Evolutionary conservation across 1,139 yeast species (phyloP), one percentile per base, ranked within the genome.

Genomic region (Suhomyces wounanorum): DNA sequence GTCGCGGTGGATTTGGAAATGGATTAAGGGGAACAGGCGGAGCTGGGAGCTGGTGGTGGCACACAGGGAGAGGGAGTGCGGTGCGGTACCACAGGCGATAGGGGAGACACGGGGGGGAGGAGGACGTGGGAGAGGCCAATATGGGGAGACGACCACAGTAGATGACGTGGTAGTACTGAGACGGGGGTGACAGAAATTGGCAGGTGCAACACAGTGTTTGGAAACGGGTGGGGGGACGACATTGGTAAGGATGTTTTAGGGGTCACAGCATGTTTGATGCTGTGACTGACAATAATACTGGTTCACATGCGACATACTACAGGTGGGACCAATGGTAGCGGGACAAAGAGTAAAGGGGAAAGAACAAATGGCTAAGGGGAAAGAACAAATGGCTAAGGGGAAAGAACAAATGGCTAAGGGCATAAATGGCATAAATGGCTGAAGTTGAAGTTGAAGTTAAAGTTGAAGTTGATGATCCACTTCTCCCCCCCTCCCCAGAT

Each of bases 11-110:
- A 37, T 33, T 14, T 10, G 18, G 14, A 14, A 17, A 33, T 14
- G 3, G 37, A 33, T 33, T 33, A 33, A 33, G 37, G 37, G 37
- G 37, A 38, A 38, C 30, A 38, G 41, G 28, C 28, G 40, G 40
- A 38, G 40, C 37, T 33, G 37, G 40, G 40, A 38, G 40, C 37
- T 33, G 37, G 37, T 10, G 14, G 18, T 8, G 37, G 37, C 18
- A 33, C 18, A 33, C 37, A 17, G 37, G 18, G 37, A 33, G 37
- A 33, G 21, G 37, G 37, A 33, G 37, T 17, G 37, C 36, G 18
- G 37, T 33, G 37, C 10, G 18, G 11, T 33, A 16, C 37, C 37
- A 33, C 37, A 33, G 18, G 18, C 37, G 18, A 16, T 33, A 33
- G 18, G 18, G 8, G 33, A 14, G 11, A 18, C 37, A 16, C 37